Evolutionary conservation across 225 moss, liverwort and hornwort species (phyloP), one percentile per base, ranked within the genome.

Genomic region (Sphagnum contortum): DNA sequence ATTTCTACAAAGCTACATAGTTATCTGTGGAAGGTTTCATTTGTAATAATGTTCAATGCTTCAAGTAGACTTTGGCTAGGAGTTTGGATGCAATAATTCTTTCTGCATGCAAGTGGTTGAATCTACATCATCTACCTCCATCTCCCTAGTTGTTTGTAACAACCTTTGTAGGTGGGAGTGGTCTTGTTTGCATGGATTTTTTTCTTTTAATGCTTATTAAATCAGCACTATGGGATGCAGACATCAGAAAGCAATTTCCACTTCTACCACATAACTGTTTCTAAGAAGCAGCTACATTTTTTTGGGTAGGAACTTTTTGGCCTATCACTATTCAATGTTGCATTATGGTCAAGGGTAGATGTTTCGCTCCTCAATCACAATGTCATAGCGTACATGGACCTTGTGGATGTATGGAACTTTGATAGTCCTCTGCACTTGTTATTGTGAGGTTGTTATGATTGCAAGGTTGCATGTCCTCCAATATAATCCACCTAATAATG

Each of bases 191-290:
- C 29, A 29, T 60, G 44, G 60, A 12, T 12, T 58, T 58, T 45
- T 48, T 12, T 61, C n/a, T 45, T n/a, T 53, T 49, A 3, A 44
- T 45, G 13, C 52, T 65, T 10, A 48, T 45, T 8, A 47, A 50
- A 46, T 71, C 63, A 55, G 55, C 29, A 12, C 55, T 57, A 59
- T 74, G n/a, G 49, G 65, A 60, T 80, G 79, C 87, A 96, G 96
- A 96, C 96, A 53, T 88, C 92, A 68, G 88, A 85, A 64, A 88
- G 85, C 69, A 79, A 87, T 74, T 79, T 96, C 77, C 92, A 90
- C 66, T 90, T 96, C 66, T 96, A 96, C 76, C 74, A 78, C 57
- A 81, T 96, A 75, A 72, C 67, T 59, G 53, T 72, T 57, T 83
- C 90, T 74, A 90, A 87, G 48, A 92, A 87, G 76, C 89, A 89